These are phyloP conservation scores for Caloboletus firmus DNA, from an alignment of 1,284 basidiomycete genomes.

Conservation along the genomic window DNA sequence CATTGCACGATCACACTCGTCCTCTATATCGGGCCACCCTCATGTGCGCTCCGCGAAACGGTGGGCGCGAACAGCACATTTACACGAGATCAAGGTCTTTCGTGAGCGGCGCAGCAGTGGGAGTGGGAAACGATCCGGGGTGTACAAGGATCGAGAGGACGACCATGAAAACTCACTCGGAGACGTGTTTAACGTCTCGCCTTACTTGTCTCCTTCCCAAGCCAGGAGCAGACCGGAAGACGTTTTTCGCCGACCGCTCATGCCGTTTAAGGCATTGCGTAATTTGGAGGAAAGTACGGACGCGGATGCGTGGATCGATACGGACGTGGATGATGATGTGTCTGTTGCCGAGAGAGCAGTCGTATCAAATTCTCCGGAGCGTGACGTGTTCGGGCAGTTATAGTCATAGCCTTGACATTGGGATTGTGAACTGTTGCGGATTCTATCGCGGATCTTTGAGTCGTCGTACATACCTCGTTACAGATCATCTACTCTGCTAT, in stretches of 20 bases:
- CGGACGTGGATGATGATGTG: conserved; percentile 22
- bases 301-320: conserved; percentile 30
- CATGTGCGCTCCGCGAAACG: conserved; percentile 40
- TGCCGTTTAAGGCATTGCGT: conserved; percentile 2
- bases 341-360: conserved; percentile 17
- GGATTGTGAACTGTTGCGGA: not conserved
- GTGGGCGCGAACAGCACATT: conserved; percentile 69
- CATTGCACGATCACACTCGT: conserved; percentile 27
- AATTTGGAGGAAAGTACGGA: conserved; percentile 17
- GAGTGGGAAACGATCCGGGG: conserved; percentile 5
- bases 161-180: not conserved
- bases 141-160: conserved; percentile 18
- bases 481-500: not conserved
- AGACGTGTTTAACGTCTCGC: conserved; percentile 16
- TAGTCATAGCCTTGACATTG: not conserved
- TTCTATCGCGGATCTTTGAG: not conserved
- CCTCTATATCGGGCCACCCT: conserved; percentile 27
- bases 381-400: conserved; percentile 11
- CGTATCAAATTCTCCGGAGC: conserved; percentile 8
- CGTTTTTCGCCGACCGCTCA: conserved; percentile 3
- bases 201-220: not conserved
- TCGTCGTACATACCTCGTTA: not conserved
- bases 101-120: conserved; percentile 14
- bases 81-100: conserved; percentile 58
- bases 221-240: not conserved